Percentiles rank a stretch among this genome's conserved stretches.
Conservation (phyloP, 352 stramenopile genomes). For the Globisporangium echinulatum region DNA sequence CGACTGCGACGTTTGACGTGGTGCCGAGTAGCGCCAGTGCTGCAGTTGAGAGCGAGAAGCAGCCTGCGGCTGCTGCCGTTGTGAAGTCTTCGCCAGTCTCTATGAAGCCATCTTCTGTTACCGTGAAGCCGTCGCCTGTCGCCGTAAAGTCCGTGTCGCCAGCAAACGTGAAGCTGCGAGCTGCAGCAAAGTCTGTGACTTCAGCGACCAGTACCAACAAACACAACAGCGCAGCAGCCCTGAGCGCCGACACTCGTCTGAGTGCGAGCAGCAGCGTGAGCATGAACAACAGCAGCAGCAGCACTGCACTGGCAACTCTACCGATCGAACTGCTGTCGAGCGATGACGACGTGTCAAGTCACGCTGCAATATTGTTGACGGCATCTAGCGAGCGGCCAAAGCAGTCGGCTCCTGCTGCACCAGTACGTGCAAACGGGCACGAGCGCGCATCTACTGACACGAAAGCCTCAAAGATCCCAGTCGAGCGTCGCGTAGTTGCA, state of each 20-base stretch:
- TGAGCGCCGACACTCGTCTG: background rate
- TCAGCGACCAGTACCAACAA: too few relatives aligned
- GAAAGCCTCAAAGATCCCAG: background rate
- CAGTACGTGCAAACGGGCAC: background rate
- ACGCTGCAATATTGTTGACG: background rate
- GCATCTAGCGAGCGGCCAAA: background rate
- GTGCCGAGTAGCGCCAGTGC: background rate
- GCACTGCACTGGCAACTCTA: constrained; percentile 3
- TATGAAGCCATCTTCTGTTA: too few relatives aligned
- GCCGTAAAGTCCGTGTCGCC: too few relatives aligned
- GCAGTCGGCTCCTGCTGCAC: background rate
- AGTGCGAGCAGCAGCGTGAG: background rate
- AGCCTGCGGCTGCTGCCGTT: too few relatives aligned
- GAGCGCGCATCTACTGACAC: background rate
- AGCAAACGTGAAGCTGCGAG: too few relatives aligned
- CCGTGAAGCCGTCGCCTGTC: too few relatives aligned
- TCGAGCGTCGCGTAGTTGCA: background rate
- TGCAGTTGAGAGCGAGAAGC: background rate
- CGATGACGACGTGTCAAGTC: constrained; percentile 13
- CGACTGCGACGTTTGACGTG: background rate
- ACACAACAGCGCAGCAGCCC: background rate
- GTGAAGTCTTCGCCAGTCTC: too few relatives aligned
- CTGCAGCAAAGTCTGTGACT: too few relatives aligned
- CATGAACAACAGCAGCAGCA: constrained; percentile 1
- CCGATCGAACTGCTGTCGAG: constrained; percentile 27